Percentiles rank a stretch among this genome's conserved stretches.
These are phyloP conservation scores for Zelopaecilomyces penicillatus DNA, from an alignment of 2,329 filamentous ascomycete genomes.

Conservation along the genomic window DNA sequence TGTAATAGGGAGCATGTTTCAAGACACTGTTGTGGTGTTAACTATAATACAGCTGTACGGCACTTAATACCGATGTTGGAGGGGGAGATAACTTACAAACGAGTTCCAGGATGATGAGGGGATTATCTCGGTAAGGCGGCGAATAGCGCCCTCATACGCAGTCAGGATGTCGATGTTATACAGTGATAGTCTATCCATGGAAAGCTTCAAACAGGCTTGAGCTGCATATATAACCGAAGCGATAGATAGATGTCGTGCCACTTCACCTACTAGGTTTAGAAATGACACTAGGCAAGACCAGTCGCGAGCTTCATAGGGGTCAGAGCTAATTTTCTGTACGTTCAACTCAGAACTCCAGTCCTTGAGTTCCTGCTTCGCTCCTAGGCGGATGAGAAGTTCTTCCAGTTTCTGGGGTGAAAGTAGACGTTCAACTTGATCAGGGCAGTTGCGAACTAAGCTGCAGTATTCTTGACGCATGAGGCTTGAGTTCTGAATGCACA, in stretches of 20 bases:
- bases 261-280: slow-evolving; percentile 31
- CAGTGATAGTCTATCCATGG: slow-evolving; percentile 43
- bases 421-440: slow-evolving; percentile 34
- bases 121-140: slow-evolving; percentile 35
- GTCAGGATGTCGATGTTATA: slow-evolving; percentile 33
- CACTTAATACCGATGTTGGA: slow-evolving; percentile 3
- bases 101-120: slow-evolving; percentile 27
- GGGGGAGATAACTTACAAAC: slow-evolving; percentile 29
- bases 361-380: slow-evolving; percentile 42
- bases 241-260: slow-evolving; percentile 28
- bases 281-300: slow-evolving; percentile 39
- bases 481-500: slow-evolving; percentile 46
- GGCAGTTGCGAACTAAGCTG: slow-evolving; percentile 40
- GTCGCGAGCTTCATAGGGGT: slow-evolving; percentile 30
- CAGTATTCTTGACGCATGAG: slow-evolving; percentile 54
- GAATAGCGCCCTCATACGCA: slow-evolving; percentile 34
- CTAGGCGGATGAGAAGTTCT: slow-evolving; percentile 49
- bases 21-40: slow-evolving; percentile 34
- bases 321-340: slow-evolving; percentile 14
- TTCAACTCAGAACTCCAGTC: slow-evolving; percentile 15
- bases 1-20: slow-evolving; percentile 40
- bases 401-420: slow-evolving; percentile 38
- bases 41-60: not conserved
- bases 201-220: slow-evolving; percentile 44
- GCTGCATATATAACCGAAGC: slow-evolving; percentile 31